A percentile compares a stretch with the other conserved stretches of the same genome.
Conservation (phyloP, 441 rosid genomes). For the Jatropha multifida region DNA sequence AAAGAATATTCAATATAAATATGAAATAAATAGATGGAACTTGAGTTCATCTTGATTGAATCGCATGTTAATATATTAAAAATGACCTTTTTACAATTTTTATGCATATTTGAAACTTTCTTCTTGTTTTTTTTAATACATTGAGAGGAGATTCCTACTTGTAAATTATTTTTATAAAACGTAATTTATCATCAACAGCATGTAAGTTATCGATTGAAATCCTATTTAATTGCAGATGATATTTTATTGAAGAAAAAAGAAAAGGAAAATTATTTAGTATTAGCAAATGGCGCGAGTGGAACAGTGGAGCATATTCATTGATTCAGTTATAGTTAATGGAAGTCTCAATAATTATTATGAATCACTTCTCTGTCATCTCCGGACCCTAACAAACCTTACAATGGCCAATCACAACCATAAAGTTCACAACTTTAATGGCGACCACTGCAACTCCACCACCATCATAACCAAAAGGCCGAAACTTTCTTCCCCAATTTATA, state of each 20-base stretch:
- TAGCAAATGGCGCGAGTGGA: background rate
- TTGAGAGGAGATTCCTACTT: background rate
- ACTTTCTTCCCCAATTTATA: constrained; percentile 26
- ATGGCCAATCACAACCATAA: constrained; percentile 19
- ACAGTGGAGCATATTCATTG: background rate
- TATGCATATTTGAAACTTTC: too few species aligned
- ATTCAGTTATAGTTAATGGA: background rate
- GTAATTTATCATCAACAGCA: background rate
- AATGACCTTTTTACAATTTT: too few species aligned
- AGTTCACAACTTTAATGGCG: constrained; percentile 6
- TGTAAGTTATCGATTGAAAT: background rate
- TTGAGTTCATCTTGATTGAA: too few species aligned
- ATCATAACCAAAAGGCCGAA: constrained; percentile 39
- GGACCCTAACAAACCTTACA: background rate
- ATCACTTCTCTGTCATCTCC: constrained; percentile 31
- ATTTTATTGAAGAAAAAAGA: too few species aligned
- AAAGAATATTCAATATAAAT: too few species aligned
- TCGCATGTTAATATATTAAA: too few species aligned
- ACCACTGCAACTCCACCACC: constrained; percentile 18
- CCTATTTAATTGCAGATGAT: background rate
- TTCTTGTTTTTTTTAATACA: background rate
- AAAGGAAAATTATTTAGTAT: background rate
- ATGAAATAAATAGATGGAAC: too few species aligned
- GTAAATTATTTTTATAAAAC: background rate
- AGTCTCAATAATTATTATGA: background rate